phyloP scores from a whole-genome alignment of 2,329 filamentous ascomycete species.

The Lachnellula subtilissima region DNA sequence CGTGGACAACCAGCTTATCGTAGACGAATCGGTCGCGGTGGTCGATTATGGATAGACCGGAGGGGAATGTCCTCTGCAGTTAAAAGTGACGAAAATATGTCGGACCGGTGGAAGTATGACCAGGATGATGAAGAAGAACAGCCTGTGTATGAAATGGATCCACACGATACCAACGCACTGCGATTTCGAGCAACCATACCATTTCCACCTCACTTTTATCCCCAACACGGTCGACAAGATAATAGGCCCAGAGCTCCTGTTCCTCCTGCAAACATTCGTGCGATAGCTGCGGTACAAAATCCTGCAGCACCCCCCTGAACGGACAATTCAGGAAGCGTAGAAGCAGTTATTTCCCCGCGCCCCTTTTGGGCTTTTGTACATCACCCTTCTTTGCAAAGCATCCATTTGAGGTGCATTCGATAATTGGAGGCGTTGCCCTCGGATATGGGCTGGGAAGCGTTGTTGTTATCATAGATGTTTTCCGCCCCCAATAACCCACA shows the following conservation, averaged over 20 bases:
- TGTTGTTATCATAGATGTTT: conserved; percentile 22
- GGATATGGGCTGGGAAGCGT: conserved; percentile 25
- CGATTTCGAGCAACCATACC: conserved; percentile 50
- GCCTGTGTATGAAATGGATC: conserved; percentile 70
- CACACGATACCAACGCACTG: conserved; percentile 55
- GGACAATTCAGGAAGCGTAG: background rate
- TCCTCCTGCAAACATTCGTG: conserved; percentile 20
- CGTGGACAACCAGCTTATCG: conserved; percentile 61
- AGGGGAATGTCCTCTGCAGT: conserved; percentile 57
- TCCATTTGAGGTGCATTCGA: conserved; percentile 18
- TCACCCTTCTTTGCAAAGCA: conserved; percentile 22
- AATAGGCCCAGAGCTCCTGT: conserved; percentile 15
- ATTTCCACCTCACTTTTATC: conserved; percentile 24
- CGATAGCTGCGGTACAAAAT: conserved; percentile 15
- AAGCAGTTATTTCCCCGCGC: conserved; percentile 1
- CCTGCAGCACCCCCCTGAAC: conserved; percentile 21
- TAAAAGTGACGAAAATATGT: conserved; percentile 41
- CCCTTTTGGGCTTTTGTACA: conserved; percentile 20
- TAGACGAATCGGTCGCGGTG: conserved; percentile 76
- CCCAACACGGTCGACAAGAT: conserved; percentile 23
- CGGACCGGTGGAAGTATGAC: conserved; percentile 82
- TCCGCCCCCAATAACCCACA: conserved; percentile 8
- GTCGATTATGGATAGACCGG: conserved; percentile 84
- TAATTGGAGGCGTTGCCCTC: conserved; percentile 28
- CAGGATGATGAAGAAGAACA: conserved; percentile 77